Percentiles rank a stretch among this genome's conserved stretches.
Conservation (phyloP, 441 rosid genomes). For the Gossypium laxum region DNA sequence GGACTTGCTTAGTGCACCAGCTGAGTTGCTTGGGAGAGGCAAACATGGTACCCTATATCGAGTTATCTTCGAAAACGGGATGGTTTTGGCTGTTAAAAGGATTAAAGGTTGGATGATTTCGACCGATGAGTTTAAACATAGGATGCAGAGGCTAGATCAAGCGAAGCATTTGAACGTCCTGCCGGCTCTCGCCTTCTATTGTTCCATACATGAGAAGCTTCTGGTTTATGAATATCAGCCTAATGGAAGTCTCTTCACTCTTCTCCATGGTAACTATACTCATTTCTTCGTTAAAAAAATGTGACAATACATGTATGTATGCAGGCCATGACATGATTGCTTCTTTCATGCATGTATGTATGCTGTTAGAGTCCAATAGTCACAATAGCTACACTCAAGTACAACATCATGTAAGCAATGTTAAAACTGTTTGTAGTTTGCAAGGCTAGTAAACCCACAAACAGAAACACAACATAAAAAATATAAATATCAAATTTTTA, state of each 20-base stretch:
- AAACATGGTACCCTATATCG: conserved; percentile 42
- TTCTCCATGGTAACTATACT: conserved; percentile 38
- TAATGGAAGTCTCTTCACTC: conserved; percentile 41
- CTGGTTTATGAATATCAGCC: conserved; percentile 44
- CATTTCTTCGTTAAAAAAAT: background rate
- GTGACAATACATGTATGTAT: background rate
- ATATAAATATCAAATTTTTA: too few relatives aligned
- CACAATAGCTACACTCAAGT: too few relatives aligned
- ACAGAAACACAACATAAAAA: too few relatives aligned
- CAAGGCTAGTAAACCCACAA: too few relatives aligned
- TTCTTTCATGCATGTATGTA: background rate
- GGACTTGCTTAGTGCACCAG: conserved; percentile 51
- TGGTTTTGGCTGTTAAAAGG: conserved; percentile 45
- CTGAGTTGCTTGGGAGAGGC: conserved; percentile 50
- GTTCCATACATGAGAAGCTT: conserved; percentile 42
- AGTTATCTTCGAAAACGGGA: conserved; percentile 33
- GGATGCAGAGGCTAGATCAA: conserved; percentile 42
- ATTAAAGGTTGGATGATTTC: conserved; percentile 51
- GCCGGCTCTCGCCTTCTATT: conserved; percentile 41
- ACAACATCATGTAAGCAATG: too few relatives aligned
- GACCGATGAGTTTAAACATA: conserved; percentile 30
- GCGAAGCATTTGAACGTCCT: conserved; percentile 40
- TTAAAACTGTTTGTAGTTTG: too few relatives aligned
- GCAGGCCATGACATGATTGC: background rate
- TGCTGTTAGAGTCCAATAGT: background rate